Percentiles rank a stretch among this genome's conserved stretches.
These are phyloP conservation scores for Coemansia sp. DNA, from an alignment of 192 early-diverging fungal genomes.

Conservation along the genomic window DNA sequence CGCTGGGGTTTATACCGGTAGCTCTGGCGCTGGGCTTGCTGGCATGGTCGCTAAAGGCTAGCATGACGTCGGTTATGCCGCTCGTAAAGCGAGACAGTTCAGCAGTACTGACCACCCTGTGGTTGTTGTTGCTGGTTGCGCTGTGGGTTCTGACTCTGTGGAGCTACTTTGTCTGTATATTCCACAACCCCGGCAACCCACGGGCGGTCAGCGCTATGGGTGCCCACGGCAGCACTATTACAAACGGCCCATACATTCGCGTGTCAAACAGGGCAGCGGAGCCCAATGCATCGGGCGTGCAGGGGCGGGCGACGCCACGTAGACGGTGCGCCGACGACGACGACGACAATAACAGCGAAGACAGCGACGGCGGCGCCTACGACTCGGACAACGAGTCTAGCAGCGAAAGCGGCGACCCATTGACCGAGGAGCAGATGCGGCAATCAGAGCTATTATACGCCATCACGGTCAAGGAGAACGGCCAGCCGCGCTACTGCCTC, in stretches of 20 bases:
- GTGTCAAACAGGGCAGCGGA: background rate
- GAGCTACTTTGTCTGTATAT: slow-evolving; percentile 41
- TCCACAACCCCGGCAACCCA: slow-evolving; percentile 29
- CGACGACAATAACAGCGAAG: slow-evolving; percentile 3
- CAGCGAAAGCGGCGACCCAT: slow-evolving; percentile 18
- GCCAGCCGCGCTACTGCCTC: slow-evolving; percentile 49
- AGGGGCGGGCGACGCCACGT: slow-evolving; percentile 3
- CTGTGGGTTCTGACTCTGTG: slow-evolving; percentile 21
- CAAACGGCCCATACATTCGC: slow-evolving; percentile 12
- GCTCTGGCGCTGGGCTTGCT: slow-evolving; percentile 38
- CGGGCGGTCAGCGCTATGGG: background rate
- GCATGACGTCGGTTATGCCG: slow-evolving; percentile 21
- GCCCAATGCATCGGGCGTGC: slow-evolving; percentile 1
- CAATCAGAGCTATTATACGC: slow-evolving; percentile 35
- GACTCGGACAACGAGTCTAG: slow-evolving; percentile 5
- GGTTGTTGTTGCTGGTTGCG: background rate
- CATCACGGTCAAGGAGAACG: slow-evolving; percentile 48
- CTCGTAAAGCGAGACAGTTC: slow-evolving; percentile 14
- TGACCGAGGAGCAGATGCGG: slow-evolving; percentile 33
- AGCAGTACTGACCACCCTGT: background rate
- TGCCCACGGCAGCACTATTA: slow-evolving; percentile 13
- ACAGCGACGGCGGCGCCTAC: slow-evolving; percentile 14
- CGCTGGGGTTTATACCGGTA: slow-evolving; percentile 44
- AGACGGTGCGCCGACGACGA: slow-evolving; percentile 17
- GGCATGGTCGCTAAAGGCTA: slow-evolving; percentile 33